These are phyloP conservation scores for Leptomonas pyrrhocoris DNA, from an alignment of 208 protist species.

Conservation along the genomic window DNA sequence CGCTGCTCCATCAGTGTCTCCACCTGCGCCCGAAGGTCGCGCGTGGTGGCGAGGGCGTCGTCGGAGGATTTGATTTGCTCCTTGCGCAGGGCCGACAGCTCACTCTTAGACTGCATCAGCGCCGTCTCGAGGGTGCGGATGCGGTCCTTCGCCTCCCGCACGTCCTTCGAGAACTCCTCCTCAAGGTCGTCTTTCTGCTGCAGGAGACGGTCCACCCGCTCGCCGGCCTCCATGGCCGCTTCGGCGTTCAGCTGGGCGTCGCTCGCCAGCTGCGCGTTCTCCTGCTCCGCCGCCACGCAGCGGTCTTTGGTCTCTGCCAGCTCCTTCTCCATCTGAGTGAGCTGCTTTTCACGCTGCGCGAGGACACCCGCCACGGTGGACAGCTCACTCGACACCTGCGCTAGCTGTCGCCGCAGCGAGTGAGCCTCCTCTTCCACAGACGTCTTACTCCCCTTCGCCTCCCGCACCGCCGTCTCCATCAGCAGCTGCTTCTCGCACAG, in stretches of 20 bases:
- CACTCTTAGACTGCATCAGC: constrained; percentile 47
- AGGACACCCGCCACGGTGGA: constrained; percentile 67
- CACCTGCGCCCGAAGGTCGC: constrained; percentile 52
- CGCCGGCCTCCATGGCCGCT: constrained; percentile 50
- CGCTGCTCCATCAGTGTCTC: constrained; percentile 54
- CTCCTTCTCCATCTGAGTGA: constrained; percentile 47
- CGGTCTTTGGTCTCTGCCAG: constrained; percentile 36
- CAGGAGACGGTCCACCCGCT: constrained; percentile 60
- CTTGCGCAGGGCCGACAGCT: constrained; percentile 50
- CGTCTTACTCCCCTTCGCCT: constrained; percentile 59
- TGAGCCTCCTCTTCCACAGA: constrained; percentile 77
- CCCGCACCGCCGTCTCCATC: constrained; percentile 66
- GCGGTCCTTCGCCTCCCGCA: constrained; percentile 60
- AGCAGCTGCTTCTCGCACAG: constrained; percentile 72
- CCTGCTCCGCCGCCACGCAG: constrained; percentile 47
- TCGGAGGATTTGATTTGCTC: constrained; percentile 58
- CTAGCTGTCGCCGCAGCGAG: constrained; percentile 71
- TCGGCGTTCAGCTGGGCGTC: constrained; percentile 53
- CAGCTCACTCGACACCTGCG: constrained; percentile 67
- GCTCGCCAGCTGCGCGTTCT: constrained; percentile 50
- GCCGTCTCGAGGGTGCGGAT: constrained; percentile 53
- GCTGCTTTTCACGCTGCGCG: constrained; percentile 71
- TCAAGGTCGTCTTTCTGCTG: constrained; percentile 62
- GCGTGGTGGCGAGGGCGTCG: constrained; percentile 36
- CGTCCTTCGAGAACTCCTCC: constrained; percentile 63